Evolutionary conservation across 2,329 filamentous ascomycete species (phyloP), one percentile per base, ranked within the genome.

Genomic region (Fonsecaea pedrosoi): DNA sequence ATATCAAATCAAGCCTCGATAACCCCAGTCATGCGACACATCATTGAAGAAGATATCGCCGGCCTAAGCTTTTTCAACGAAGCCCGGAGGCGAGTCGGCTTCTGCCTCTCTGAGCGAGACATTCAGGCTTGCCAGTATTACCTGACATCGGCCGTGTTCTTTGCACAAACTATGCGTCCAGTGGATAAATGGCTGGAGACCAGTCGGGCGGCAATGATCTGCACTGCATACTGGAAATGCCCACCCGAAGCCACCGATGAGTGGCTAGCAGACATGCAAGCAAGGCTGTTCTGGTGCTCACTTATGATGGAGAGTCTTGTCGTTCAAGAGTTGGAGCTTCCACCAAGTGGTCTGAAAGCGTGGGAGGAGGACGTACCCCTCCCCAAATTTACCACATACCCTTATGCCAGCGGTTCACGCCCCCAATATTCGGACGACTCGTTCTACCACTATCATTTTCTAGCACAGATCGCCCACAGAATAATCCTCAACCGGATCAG

Each of bases 181-280:
- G 80, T 85, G 69, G 84, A 86, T 68, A 83, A 83, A 3, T 86
- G 83, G 82, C 79, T 81, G 21, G 84, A 83, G 74, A 81, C 85
- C 25, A 83, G 82, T 64, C 80, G 83, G 48, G 84, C 84, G 5
- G 82, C 82, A 0, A 76, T 82, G 3, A 84, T 82, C 67, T 85
- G 83, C 71, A 78, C 83, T 71, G 70, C 4, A 67, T 76, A 37
- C 56, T 71, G 58, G 67, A 68, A 67, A 62, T 66, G 77, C 78
- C 61, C 75, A 78, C 54, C 77, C 77, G 34, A 79, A 82, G 77
- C 84, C 61, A 61, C 74, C 77, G 80, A 85, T 64, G 75, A 81
- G 35, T 86, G 84, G 84, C 82, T 84, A 66, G 81, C 82, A 4
- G 84, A 86, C 72, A 86, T 86, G 83, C 81, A 85, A 66, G 83